These are phyloP conservation scores for Truncatella angustata DNA, from an alignment of 2,329 filamentous ascomycete species.

Conservation along the genomic window DNA sequence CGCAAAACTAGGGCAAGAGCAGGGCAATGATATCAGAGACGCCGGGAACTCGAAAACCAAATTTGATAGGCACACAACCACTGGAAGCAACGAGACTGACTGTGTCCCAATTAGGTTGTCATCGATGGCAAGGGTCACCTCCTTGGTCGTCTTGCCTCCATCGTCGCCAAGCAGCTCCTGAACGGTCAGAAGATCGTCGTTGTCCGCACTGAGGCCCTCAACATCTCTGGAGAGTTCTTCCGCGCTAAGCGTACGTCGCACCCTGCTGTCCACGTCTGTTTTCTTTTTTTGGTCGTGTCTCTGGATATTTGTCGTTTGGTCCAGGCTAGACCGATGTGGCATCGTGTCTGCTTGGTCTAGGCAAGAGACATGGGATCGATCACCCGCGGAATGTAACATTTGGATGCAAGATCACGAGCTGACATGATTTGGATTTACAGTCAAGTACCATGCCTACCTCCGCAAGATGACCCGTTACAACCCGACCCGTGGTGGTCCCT, in stretches of 20 bases:
- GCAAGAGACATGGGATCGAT: neutral
- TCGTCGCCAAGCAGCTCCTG: slow-evolving; percentile 98
- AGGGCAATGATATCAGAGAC: neutral
- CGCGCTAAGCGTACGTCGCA: slow-evolving; percentile 94
- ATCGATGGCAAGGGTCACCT: slow-evolving; percentile 99
- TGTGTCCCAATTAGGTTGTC: slow-evolving; percentile 67
- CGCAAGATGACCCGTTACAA: slow-evolving; percentile 99
- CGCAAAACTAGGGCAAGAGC: slow-evolving; percentile 3
- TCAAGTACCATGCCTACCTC: slow-evolving; percentile 99
- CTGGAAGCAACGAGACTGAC: neutral
- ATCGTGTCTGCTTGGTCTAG: neutral
- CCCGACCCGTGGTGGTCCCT: slow-evolving; percentile 97
- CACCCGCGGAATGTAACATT: neutral
- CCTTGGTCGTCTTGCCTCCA: slow-evolving; percentile 96
- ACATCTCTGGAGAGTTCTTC: slow-evolving; percentile 99
- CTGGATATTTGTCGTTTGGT: no score
- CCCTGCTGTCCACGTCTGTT: slow-evolving; percentile 10
- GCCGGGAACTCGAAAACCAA: no score
- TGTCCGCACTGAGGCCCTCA: slow-evolving; percentile 97
- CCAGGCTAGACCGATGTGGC: neutral
- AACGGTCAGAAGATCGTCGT: slow-evolving; percentile 99
- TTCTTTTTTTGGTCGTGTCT: neutral
- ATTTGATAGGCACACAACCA: no score
- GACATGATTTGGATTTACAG: slow-evolving; percentile 61
- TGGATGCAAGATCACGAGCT: neutral